These are phyloP conservation scores for Fusarium sp. DNA, from an alignment of 2,329 filamentous ascomycete genomes.

Conservation along the genomic window DNA sequence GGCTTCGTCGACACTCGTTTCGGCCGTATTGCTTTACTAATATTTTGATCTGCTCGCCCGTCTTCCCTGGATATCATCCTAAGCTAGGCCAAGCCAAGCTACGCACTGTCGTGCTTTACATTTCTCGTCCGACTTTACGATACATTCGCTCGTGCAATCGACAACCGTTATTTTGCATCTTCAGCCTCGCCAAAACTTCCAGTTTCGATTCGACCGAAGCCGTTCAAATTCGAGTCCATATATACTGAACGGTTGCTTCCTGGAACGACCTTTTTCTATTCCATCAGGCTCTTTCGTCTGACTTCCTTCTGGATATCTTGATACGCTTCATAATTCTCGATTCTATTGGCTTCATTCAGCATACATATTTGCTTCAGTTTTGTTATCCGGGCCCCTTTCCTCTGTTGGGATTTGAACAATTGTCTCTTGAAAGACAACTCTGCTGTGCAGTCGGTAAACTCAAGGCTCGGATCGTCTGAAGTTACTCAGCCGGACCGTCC, in stretches of 20 bases:
- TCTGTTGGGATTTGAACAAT: constrained; percentile 15
- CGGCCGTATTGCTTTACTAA: constrained; percentile 47
- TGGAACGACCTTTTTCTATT: constrained; percentile 41
- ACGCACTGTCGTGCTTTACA: constrained; percentile 41
- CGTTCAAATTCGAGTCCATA: constrained; percentile 45
- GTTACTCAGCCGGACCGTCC: constrained; percentile 19
- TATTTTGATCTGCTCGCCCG: constrained; percentile 47
- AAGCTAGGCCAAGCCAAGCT: constrained; percentile 22
- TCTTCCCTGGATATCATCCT: constrained; percentile 29
- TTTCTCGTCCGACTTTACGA: constrained; percentile 46
- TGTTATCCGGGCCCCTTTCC: constrained; percentile 28
- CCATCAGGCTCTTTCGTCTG: constrained; percentile 25
- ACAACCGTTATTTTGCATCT: constrained; percentile 38
- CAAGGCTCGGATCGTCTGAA: constrained; percentile 21
- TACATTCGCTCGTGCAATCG: constrained; percentile 43
- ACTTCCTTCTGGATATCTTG: constrained; percentile 38
- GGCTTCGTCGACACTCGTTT: constrained; percentile 50
- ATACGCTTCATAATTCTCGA: constrained; percentile 39
- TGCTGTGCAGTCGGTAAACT: constrained; percentile 31
- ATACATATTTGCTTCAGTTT: constrained; percentile 39
- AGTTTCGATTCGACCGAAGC: constrained; percentile 41
- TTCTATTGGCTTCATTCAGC: constrained; percentile 38
- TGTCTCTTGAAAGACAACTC: constrained; percentile 14
- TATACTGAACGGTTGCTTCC: constrained; percentile 43
- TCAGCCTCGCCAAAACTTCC: constrained; percentile 28